Base-by-base conservation (phyloP, 2,329 filamentous ascomycete species). In the Aspergillus arachidicola region DNA sequence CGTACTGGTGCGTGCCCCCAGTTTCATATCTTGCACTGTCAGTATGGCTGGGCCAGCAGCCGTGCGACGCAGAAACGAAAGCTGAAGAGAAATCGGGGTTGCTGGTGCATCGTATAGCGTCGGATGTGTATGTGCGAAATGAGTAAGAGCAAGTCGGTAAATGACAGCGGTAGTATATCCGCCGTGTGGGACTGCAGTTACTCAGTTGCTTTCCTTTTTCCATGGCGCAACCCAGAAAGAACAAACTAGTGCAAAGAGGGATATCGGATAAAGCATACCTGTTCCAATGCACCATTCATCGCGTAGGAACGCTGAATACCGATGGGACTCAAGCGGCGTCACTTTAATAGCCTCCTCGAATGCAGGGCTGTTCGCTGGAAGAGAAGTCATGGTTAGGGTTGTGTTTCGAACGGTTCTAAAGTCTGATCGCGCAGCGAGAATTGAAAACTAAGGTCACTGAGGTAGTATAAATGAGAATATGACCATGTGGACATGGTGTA, bases 101-200 rank as follows among this genome's bases (percentile, higher is more conserved):
- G 88, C 86, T 14, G 75, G 67, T 43, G 71, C 72, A 38, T 72
- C 69, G 66, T 77, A 76, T 63, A 86, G 84, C 57, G 85, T 85
- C 57, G 83, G 80, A 64, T 82, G 78, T 23, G 89, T 84, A 6
- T 87, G 85, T 7, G 82, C 75, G 78, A 89, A 89, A 75, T 91
- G 89, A 2, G 79, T 82, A 11, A 79, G 77, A 28, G 86, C 86
- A 21, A 88, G 85, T 59, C 83, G 82, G 65, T 90, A 82, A 65
- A 92, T 83, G 56, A 85, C 81, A 0, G 87, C 83, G 11, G 89
- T 88, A 19, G 91, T 86, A 69, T 89, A 90, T 62, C 90, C 90
- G 58, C 90, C 90, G 74, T 92, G 88, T 6, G 89, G 89, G 14
- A 92, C 90, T 89, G 71, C 23, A 38, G 26, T 36, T 5, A 38